Evolutionary conservation across 2,329 filamentous ascomycete genomes (phyloP), one percentile per base, ranked within the genome.

Genomic region (Triangularia setosa): DNA sequence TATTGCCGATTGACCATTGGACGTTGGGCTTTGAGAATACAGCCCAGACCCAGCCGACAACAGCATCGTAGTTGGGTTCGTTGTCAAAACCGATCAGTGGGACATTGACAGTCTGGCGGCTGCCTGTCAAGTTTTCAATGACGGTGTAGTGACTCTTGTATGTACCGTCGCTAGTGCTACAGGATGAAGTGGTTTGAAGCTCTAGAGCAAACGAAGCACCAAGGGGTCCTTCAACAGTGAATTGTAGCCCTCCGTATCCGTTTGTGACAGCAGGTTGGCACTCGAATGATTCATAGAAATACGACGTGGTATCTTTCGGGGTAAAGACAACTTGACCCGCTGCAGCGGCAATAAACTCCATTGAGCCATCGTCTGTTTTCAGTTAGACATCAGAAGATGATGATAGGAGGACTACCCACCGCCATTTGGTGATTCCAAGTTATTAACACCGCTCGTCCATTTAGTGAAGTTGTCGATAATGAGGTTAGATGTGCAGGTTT

Each of bases 211-310:
- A 72, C 3, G 75, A 77, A 18, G 75, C 77, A 16, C 76, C 75
- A 8, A 77, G 69, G 11, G 80, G 77, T 3, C 79, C 79, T 71
- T 83, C 79, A 65, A 83, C 69, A 25, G 75, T 76, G 72, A 84
- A 83, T 27, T 78, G 77, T 55, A 84, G 67, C 2, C 78, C 79
- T 67, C 75, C 78, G 72, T 84, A 84, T 64, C 78, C 77, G 58
- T 81, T 76, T 57, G 74, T 77, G 16, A 73, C 73, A 18, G 82
- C 78, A 44, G 76, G 73, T 68, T 80, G 76, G 73, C 83, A 85
- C 0, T 73, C 69, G 61, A 85, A 80, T 1, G 78, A 81, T 71
- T 84, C 83, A 69, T 85, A 85, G 67, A 83, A 84, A 74, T 85
- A 85, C 12, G 81, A 80, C 28, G 54, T 61, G 25, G 68, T 70